Percentiles rank a stretch among this genome's conserved stretches.
Evolutionary conservation across 108 stramenopile species (phyloP).

Genomic region (Aurantiochytrium sp.): DNA sequence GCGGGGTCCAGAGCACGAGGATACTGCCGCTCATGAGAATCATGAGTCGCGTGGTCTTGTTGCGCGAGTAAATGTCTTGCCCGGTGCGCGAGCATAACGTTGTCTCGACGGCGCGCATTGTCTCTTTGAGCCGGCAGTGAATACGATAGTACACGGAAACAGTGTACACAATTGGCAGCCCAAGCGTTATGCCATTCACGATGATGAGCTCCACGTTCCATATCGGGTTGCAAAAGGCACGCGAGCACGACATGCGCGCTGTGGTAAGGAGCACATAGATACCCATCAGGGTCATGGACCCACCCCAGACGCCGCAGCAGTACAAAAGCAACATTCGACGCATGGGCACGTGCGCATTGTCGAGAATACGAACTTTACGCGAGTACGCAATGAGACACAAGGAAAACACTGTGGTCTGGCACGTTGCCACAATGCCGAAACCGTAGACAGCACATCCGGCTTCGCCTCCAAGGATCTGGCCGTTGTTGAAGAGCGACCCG

Average conservation of each 20-base stretch:
- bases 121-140: background rate
- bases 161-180: background rate
- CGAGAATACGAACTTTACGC: background rate
- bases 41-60: background rate
- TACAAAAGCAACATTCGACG: background rate
- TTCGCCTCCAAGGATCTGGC: background rate
- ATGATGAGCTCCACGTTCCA: background rate
- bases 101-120: background rate
- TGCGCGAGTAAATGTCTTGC: background rate
- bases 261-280: background rate
- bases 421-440: background rate
- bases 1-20: background rate
- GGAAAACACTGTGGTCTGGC: slow-evolving; percentile 11
- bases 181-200: background rate
- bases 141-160: background rate
- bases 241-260: background rate
- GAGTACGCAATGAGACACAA: background rate
- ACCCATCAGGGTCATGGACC: background rate
- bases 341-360: background rate
- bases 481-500: background rate
- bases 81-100: background rate
- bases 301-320: background rate
- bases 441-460: background rate
- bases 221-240: background rate
- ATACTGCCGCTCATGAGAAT: background rate